Evolutionary conservation across 2,329 filamentous ascomycete genomes (phyloP).

Genomic region (Intubia oerlemansii): DNA sequence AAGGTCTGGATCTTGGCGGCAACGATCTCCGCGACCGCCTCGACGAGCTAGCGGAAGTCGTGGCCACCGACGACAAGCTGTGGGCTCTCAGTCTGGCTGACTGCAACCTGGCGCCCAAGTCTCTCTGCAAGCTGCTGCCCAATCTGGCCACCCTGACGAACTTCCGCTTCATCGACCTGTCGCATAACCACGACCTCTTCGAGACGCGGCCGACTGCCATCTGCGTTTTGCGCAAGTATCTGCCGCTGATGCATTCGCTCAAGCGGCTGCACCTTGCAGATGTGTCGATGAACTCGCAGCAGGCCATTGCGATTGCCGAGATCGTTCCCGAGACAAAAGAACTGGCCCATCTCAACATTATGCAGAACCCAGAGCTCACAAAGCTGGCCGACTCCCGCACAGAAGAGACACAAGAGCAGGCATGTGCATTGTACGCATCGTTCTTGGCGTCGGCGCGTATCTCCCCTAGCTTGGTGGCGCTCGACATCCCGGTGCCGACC

Average conservation of each 20-base stretch:
- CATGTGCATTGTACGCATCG: conserved; percentile 81
- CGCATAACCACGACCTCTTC: conserved; percentile 71
- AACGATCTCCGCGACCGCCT: conserved; percentile 47
- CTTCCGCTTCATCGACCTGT: conserved; percentile 79
- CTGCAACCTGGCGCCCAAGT: conserved; percentile 56
- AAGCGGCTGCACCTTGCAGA: conserved; percentile 77
- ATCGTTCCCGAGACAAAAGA: conserved; percentile 65
- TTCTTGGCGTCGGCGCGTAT: conserved; percentile 73
- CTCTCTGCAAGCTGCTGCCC: conserved; percentile 55
- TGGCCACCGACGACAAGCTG: conserved; percentile 34
- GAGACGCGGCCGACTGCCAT: conserved; percentile 52
- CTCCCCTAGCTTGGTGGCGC: conserved; percentile 62
- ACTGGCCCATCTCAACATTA: conserved; percentile 68
- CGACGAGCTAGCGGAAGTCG: conserved; percentile 26
- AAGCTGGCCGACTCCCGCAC: conserved; percentile 54
- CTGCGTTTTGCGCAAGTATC: conserved; percentile 49
- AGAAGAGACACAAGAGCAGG: conserved; percentile 72
- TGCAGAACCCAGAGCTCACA: conserved; percentile 58
- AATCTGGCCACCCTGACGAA: conserved; percentile 45
- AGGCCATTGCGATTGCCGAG: conserved; percentile 79
- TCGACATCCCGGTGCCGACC: conserved; percentile 78
- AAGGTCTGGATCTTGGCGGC: conserved; percentile 74
- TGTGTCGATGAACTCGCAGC: conserved; percentile 64
- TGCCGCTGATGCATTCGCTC: conserved; percentile 56
- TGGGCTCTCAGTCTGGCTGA: conserved; percentile 74